phyloP scores from a whole-genome alignment of 352 stramenopile species.

The Phytophthora litchii region DNA sequence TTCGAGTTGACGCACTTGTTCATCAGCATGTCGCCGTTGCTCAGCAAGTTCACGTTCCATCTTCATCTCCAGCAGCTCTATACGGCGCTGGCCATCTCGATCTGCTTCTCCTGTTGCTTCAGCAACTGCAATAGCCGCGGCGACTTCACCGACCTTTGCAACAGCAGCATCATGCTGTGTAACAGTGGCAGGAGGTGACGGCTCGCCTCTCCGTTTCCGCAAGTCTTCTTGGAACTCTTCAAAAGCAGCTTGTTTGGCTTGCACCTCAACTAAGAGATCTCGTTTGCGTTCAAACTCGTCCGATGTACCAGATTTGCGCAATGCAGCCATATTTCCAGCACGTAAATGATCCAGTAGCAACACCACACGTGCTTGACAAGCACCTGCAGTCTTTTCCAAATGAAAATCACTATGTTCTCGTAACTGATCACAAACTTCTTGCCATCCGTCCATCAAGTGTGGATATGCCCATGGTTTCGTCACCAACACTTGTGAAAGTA shows the following conservation, averaged over 20 bases:
- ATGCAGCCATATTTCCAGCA: constrained; percentile 33
- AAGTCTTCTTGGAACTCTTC: constrained; percentile 23
- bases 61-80: constrained; percentile 39
- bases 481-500: constrained; percentile 36
- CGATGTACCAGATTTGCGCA: constrained; percentile 36
- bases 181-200: background rate
- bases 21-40: constrained; percentile 35
- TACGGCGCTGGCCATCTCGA: constrained; percentile 21
- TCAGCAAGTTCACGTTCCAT: constrained; percentile 42
- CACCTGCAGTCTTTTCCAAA: constrained; percentile 43
- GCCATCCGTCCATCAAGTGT: constrained; percentile 44
- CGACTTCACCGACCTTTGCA: constrained; percentile 29
- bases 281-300: constrained; percentile 39
- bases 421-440: constrained; percentile 31
- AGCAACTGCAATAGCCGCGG: constrained; percentile 26
- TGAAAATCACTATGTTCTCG: constrained; percentile 18
- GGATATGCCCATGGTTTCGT: constrained; percentile 38
- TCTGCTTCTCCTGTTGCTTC: constrained; percentile 25
- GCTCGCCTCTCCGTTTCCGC: constrained; percentile 18
- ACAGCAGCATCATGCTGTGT: constrained; percentile 37
- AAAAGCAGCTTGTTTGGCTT: constrained; percentile 24
- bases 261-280: constrained; percentile 29
- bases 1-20: constrained; percentile 35
- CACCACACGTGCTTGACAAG: constrained; percentile 36
- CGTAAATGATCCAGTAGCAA: constrained; percentile 40